phyloP scores from a whole-genome alignment of 176 grass and related monocot genomes.

The Musa troglodytarum region DNA sequence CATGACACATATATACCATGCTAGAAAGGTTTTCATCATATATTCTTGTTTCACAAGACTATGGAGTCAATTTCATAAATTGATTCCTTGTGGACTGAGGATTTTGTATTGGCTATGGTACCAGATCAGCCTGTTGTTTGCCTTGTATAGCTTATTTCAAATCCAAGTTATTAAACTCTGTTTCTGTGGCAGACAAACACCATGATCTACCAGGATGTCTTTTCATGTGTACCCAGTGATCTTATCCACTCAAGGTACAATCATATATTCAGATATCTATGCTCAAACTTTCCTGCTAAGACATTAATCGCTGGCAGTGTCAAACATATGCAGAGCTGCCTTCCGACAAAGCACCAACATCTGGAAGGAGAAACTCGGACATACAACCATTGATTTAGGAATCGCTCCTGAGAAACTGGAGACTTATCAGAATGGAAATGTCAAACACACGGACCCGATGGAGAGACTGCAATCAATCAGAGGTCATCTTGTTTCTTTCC shows the following conservation, averaged over 20 bases:
- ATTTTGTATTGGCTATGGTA: no score
- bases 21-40: no score
- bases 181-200: conserved; percentile 55
- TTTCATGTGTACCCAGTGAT: conserved; percentile 88
- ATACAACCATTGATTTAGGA: conserved; percentile 79
- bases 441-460: conserved; percentile 43
- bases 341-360: conserved; percentile 62
- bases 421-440: conserved; percentile 39
- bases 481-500: conserved; percentile 88
- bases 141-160: no score
- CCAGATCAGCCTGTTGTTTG: no score
- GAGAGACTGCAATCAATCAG: conserved; percentile 59
- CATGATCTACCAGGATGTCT: conserved; percentile 89
- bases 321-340: conserved; percentile 35
- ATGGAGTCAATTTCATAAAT: no score
- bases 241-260: conserved; percentile 85
- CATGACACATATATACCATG: no score
- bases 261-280: background rate
- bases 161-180: no score
- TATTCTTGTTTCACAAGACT: no score
- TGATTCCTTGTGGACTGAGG: no score
- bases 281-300: conserved; percentile 7
- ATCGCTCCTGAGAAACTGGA: conserved; percentile 70
- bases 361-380: conserved; percentile 77
- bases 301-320: background rate